Evolutionary conservation across 768 basidiomycete species (phyloP).

Genomic region (Phaffia australis): DNA sequence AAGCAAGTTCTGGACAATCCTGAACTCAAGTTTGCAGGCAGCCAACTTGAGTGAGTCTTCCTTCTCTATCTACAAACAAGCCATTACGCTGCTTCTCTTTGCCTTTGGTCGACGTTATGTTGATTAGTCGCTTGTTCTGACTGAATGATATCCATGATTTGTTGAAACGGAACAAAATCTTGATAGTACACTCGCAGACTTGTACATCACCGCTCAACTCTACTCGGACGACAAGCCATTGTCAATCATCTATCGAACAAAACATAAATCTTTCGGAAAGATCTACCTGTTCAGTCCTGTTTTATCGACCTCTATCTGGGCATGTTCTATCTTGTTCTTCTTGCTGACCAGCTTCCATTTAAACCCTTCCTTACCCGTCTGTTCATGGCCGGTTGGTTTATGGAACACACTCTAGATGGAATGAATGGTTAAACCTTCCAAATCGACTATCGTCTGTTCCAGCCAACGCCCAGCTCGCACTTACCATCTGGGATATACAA

Average conservation of each 20-base stretch:
- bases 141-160: too few relatives aligned
- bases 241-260: constrained; percentile 81
- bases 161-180: neutral
- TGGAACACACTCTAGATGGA: constrained; percentile 54
- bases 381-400: too few relatives aligned
- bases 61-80: neutral
- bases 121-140: too few relatives aligned
- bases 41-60: constrained; percentile 55
- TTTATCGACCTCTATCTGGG: neutral
- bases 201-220: constrained; percentile 86
- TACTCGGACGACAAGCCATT: constrained; percentile 86
- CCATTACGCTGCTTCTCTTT: constrained; percentile 15
- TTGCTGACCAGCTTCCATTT: neutral
- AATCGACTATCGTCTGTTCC: constrained; percentile 92
- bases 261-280: constrained; percentile 83
- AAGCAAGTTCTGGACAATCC: constrained; percentile 74
- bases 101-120: neutral
- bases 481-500: constrained; percentile 93
- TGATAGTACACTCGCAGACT: constrained; percentile 70
- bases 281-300: constrained; percentile 52
- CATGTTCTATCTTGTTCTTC: neutral
- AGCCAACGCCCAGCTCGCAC: constrained; percentile 71
- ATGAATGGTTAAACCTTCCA: constrained; percentile 85
- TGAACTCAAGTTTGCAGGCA: constrained; percentile 69
- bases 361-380: neutral